A percentile compares a stretch with the other conserved stretches of the same genome.
Evolutionary conservation across 2,329 filamentous ascomycete species (phyloP).

Genomic region (Penicillium sp.): DNA sequence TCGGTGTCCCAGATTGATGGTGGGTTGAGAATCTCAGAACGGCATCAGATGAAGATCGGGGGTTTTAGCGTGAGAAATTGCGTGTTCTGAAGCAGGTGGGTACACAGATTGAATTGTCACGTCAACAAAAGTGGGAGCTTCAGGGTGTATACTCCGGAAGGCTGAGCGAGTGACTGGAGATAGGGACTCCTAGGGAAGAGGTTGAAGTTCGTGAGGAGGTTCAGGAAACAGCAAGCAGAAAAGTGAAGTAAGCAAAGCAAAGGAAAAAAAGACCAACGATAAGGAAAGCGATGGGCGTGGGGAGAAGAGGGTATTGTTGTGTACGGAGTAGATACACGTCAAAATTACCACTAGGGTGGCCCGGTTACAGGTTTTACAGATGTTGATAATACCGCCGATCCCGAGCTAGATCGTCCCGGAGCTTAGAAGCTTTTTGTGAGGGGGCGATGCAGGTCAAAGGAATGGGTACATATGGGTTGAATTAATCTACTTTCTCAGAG

Average conservation of each 20-base stretch:
- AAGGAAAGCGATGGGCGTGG: constrained; percentile 3
- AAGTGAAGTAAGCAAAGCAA: neutral
- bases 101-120: neutral
- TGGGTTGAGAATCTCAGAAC: neutral
- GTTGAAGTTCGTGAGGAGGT: neutral
- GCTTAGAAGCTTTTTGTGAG: neutral
- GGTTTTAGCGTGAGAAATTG: neutral
- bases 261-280: neutral
- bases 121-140: constrained; percentile 10
- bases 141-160: constrained; percentile 12
- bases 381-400: constrained; percentile 6
- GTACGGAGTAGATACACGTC: neutral
- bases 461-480: neutral
- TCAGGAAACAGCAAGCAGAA: neutral
- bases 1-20: neutral
- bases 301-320: neutral
- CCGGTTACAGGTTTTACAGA: neutral
- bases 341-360: neutral
- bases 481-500: neutral
- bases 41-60: neutral
- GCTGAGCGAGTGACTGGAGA: constrained; percentile 20
- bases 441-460: neutral
- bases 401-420: constrained; percentile 2
- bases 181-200: neutral
- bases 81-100: neutral